phyloP scores from a whole-genome alignment of 1,139 yeast species.

The Kluyveromyces sp. region DNA sequence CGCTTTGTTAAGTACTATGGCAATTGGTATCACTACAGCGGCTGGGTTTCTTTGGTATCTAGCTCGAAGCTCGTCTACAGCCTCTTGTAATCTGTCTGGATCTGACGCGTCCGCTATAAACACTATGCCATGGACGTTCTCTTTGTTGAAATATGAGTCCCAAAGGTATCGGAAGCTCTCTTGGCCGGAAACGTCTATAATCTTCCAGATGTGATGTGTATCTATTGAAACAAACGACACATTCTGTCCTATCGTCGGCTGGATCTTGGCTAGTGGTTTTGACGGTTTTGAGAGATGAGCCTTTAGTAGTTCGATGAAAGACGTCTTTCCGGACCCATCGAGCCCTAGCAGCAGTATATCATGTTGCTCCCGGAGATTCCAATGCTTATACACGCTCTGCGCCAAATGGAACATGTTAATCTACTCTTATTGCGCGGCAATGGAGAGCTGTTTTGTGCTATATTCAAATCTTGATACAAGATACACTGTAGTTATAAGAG shows the following conservation, averaged over 20 bases:
- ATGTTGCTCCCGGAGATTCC: slow-evolving; percentile 58
- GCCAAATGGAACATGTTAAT: slow-evolving; percentile 56
- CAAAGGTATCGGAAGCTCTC: slow-evolving; percentile 73
- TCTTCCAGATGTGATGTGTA: slow-evolving; percentile 51
- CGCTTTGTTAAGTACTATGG: slow-evolving; percentile 94
- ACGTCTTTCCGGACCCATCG: slow-evolving; percentile 95
- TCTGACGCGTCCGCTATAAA: slow-evolving; percentile 92
- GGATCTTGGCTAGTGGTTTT: slow-evolving; percentile 38
- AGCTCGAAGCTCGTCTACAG: slow-evolving; percentile 43
- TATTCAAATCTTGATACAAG: not conserved
- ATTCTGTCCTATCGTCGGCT: slow-evolving; percentile 77
- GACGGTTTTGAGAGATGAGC: slow-evolving; percentile 39
- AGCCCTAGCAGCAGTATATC: slow-evolving; percentile 78
- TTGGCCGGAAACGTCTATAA: slow-evolving; percentile 98
- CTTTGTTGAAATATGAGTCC: slow-evolving; percentile 76
- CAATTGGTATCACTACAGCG: slow-evolving; percentile 72
- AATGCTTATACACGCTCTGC: slow-evolving; percentile 49
- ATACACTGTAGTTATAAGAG: too few relatives aligned
- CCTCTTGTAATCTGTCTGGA: slow-evolving; percentile 72
- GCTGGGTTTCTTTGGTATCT: slow-evolving; percentile 43
- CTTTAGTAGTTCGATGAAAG: slow-evolving; percentile 61
- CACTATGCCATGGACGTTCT: slow-evolving; percentile 69
- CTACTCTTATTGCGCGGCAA: not conserved
- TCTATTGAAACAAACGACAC: slow-evolving; percentile 46
- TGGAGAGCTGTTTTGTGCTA: not conserved